Base-by-base conservation (phyloP, 148 eudicot genomes). In the Cornus controversa region DNA sequence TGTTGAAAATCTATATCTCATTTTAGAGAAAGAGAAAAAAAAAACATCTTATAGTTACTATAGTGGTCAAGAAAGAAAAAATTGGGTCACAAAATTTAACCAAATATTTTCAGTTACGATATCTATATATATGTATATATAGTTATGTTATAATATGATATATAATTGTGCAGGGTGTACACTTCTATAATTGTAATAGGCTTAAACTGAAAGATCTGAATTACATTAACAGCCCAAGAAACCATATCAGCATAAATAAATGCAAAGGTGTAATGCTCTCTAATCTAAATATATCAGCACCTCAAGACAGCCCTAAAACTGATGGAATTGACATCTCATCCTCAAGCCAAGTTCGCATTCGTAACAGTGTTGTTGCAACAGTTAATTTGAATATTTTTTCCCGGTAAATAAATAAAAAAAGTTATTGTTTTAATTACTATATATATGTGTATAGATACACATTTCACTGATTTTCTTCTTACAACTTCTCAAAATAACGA, bases 291-390 rank as follows among this genome's bases (percentile, higher is more conserved):
- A 72, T 91, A 23, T 66, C 69, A 2, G 90, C 92, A 25, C 92
- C 91, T 0, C 75, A 54, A 23, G 20, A 80, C n/a, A 84, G 89
- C 62, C 91, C 87, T 13, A 88, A 90, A 81, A 90, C 96, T 4
- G 91, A 89, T 53, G 93, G 92, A 1, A 81, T 91, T 27, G 85
- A 89, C 36, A 67, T 86, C 0, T 66, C 71, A 5, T 24, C 36
- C 40, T 88, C 93, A 0, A 64, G 31, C 7, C 8, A 74, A 0
- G 77, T 91, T 14, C 82, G 16, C 0, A 79, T 89, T 15, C 23
- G 62, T 23, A 74, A 85, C 63, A 57, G 74, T 69, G 6, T 66
- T 11, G 87, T 89, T 18, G 83, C 63, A 10, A 87, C 90, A 0
- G 74, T 60, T 70, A 22, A 58, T 20, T 34, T 40, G 0, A 40